Base-by-base conservation (phyloP, 1,284 basidiomycete species). In the Ceratobasidium papillatum region DNA sequence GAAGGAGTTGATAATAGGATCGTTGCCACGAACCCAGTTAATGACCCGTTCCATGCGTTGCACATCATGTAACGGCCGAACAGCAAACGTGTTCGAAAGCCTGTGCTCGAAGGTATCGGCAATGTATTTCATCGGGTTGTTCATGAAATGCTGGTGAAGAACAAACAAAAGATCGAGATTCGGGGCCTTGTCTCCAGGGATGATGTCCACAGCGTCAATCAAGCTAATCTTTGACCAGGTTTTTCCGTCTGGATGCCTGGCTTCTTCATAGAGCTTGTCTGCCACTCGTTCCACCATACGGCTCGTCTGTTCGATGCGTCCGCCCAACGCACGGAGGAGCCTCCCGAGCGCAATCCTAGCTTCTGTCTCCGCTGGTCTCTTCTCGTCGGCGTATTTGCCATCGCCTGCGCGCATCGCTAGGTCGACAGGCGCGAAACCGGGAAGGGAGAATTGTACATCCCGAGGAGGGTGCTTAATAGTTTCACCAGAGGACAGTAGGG, bases 91-190 rank as follows among this genome's bases (percentile, higher is more conserved):
- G 64, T 90, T 89, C 2, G 84, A 85, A 14, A 83, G 78, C 52
- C 88, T 84, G 81, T 94, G 93, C 45, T 84, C 82, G 38, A 83
- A 81, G 27, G 84, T 81, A 66, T 89, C 86, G 0, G 90, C 88
- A 25, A 92, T 80, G 78, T 94, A 99, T 61, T 90, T 83, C 22
- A 87, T 79, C 0, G 89, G 81, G 14, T 87, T 83, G 9, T 84
- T 81, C 89, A 97, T 92, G 76, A 98, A 83, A 76, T 90, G 86
- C 74, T 87, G 86, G 82, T 98, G 95, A 0, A 91, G 85, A 0
- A 92, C 94, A 76, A 93, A 88, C 9, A 87, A 81, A 65, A 85
- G 78, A 59, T 84, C 78, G 19, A 81, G 80, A 51, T 8, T 58
- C 3, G 83, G 80, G 17, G 81, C 79, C 12, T 76, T 75, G n/a